These are phyloP conservation scores for Pyrenophora tritici-repentis DNA, from an alignment of 2,329 filamentous ascomycete species.

Conservation along the genomic window DNA sequence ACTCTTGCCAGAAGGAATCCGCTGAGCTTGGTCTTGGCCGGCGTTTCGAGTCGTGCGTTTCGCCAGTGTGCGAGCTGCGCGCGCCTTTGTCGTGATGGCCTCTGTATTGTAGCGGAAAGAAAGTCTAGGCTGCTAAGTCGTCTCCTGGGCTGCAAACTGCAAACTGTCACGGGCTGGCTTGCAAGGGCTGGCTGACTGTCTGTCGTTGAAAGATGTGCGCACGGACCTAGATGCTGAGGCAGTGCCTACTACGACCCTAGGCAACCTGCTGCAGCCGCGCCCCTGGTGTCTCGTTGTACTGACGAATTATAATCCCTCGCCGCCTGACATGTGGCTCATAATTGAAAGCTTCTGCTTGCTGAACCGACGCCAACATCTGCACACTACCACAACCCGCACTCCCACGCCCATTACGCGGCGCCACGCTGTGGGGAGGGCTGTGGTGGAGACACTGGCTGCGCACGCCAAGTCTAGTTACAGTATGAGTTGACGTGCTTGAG, in stretches of 20 bases:
- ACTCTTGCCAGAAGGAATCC: conserved; percentile 9
- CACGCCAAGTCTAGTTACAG: conserved; percentile 10
- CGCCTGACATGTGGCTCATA: neutral
- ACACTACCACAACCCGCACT: conserved; percentile 1
- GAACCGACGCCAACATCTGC: conserved; percentile 1
- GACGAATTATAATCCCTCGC: conserved; percentile 1
- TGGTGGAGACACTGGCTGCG: conserved; percentile 13
- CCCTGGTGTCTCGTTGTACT: conserved; percentile 11
- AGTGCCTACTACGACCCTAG: conserved; percentile 13
- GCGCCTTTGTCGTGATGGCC: conserved; percentile 3
- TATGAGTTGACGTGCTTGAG: neutral
- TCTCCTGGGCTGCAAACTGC: neutral
- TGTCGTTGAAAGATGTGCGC: conserved; percentile 15
- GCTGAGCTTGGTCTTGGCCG: conserved; percentile 2
- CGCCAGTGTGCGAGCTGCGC: neutral
- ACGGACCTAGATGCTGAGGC: conserved; percentile 15
- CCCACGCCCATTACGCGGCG: conserved; percentile 14
- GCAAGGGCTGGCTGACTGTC: conserved; percentile 9
- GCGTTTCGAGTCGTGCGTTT: conserved; percentile 8
- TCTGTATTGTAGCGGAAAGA: neutral
- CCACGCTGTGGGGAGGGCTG: conserved; percentile 5
- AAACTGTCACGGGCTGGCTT: conserved; percentile 4
- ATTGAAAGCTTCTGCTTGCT: neutral
- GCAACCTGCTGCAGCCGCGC: conserved; percentile 13
- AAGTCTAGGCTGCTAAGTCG: neutral